phyloP scores from a whole-genome alignment of 352 stramenopile genomes.

The Phytopythium aichiense region DNA sequence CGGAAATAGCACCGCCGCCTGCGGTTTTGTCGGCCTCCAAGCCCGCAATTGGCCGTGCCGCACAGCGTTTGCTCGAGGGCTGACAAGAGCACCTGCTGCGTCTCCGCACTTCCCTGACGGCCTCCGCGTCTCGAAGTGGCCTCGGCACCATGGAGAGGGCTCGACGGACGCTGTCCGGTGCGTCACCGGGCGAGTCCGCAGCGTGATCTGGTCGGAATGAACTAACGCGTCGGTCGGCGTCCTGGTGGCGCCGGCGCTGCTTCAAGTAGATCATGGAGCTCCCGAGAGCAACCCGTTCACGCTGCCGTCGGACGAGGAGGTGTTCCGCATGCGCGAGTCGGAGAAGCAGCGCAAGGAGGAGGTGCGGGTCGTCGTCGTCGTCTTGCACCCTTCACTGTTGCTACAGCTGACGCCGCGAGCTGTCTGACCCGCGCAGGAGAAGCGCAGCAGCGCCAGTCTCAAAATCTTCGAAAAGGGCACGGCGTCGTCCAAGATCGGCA shows the following conservation, averaged over 20 bases:
- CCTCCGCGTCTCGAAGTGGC: not conserved
- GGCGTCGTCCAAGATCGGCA: slow-evolving; percentile 70
- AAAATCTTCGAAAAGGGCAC: slow-evolving; percentile 92
- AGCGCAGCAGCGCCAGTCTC: slow-evolving; percentile 48
- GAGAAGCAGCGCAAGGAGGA: slow-evolving; percentile 87
- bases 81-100: too few species aligned
- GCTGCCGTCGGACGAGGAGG: slow-evolving; percentile 92
- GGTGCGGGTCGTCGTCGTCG: slow-evolving; percentile 9
- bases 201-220: not conserved
- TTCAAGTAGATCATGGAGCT: slow-evolving; percentile 23
- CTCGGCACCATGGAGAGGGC: slow-evolving; percentile 16
- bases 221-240: too few species aligned
- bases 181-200: not conserved
- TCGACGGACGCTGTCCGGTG: slow-evolving; percentile 4
- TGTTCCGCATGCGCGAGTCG: slow-evolving; percentile 92
- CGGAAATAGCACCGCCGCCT: not conserved
- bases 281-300: slow-evolving; percentile 87
- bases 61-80: not conserved
- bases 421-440: slow-evolving; percentile 25
- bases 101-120: not conserved
- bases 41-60: not conserved
- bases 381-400: not conserved
- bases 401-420: not conserved
- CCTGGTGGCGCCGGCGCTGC: not conserved
- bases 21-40: not conserved